Conservation (phyloP, 148 eudicot genomes). For the Rhododendron vialii region DNA sequence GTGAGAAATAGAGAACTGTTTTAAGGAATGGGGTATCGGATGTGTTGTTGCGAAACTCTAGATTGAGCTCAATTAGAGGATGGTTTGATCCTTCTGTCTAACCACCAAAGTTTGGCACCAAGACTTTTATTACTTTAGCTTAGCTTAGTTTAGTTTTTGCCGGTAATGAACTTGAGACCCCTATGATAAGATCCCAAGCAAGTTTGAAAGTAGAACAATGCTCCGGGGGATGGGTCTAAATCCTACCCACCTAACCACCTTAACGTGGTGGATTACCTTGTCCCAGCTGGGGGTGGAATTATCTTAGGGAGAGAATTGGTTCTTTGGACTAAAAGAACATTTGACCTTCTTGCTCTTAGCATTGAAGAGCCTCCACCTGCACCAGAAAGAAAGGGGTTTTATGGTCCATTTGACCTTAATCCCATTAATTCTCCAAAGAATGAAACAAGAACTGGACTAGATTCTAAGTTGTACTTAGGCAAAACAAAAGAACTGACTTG, state of each 20-base stretch:
- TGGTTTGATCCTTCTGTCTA: not conserved
- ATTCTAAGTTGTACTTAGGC: not conserved
- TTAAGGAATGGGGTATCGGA: not conserved
- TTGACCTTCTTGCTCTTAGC: not conserved
- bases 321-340: not conserved
- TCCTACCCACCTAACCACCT: not conserved
- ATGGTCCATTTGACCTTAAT: not conserved
- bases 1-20: not conserved
- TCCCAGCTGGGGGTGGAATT: not conserved
- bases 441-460: not conserved
- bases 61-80: not conserved
- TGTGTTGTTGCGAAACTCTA: not conserved
- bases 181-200: not conserved
- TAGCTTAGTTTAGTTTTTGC: not conserved
- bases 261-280: not conserved
- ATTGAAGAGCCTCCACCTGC: not conserved
- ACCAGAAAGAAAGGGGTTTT: not conserved
- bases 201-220: not conserved
- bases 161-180: not conserved
- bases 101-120: not conserved
- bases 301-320: not conserved
- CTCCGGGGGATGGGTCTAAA: not conserved
- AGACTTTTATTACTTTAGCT: not conserved
- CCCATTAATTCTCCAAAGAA: not conserved
- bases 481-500: not conserved